A percentile compares a stretch with the other conserved stretches of the same genome.
Conservation (phyloP, 2,329 filamentous ascomycete genomes). For the Neophaeococcomyces aloes region DNA sequence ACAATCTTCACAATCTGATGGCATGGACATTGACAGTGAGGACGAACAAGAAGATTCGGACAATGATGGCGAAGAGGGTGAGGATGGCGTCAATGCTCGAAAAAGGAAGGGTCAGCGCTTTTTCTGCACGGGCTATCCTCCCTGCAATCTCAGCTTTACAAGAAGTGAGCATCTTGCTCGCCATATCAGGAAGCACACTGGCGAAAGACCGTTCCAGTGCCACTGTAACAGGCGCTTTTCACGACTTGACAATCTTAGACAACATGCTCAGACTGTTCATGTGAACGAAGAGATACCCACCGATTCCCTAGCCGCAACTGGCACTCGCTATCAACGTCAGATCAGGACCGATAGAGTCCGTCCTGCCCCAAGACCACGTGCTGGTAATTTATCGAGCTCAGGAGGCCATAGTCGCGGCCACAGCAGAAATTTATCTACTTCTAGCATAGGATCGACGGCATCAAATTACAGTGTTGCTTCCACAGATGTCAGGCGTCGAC, state of each 20-base stretch:
- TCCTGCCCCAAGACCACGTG: conserved; percentile 61
- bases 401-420: conserved; percentile 65
- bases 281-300: conserved; percentile 94
- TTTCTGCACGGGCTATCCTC: conserved; percentile 90
- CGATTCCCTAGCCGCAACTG: conserved; percentile 84
- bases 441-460: conserved; percentile 68
- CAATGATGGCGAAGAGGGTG: conserved; percentile 51
- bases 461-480: conserved; percentile 56
- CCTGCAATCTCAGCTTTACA: conserved; percentile 89
- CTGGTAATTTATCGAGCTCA: conserved; percentile 65
- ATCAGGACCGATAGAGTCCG: conserved; percentile 78
- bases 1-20: conserved; percentile 38
- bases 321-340: conserved; percentile 83
- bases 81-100: conserved; percentile 60
- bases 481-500: conserved; percentile 56
- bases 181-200: conserved; percentile 95
- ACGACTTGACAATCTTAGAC: conserved; percentile 82
- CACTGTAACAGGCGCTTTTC: conserved; percentile 92
- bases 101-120: conserved; percentile 97
- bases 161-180: conserved; percentile 88
- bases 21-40: conserved; percentile 34
- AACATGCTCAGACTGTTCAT: conserved; percentile 95
- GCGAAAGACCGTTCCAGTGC: conserved; percentile 91
- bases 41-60: conserved; percentile 57
- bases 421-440: conserved; percentile 73